Conservation (phyloP, 2,329 filamentous ascomycete genomes). For the Dactylonectria estremocensis region DNA sequence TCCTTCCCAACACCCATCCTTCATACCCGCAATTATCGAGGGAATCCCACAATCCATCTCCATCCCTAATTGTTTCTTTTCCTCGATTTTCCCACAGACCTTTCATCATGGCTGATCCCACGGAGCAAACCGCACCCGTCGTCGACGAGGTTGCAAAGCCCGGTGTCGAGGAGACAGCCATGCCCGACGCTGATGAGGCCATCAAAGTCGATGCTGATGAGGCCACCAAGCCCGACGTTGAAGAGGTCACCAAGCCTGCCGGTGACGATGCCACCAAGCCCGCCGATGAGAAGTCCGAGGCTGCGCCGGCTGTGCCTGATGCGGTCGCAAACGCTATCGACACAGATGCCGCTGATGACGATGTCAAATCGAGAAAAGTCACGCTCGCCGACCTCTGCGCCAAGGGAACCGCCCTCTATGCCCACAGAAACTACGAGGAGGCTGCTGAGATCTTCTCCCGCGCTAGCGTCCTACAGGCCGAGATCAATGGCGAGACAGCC, state of each 20-base stretch:
- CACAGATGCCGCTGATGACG: slow-evolving; percentile 53
- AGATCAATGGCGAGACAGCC: slow-evolving; percentile 92
- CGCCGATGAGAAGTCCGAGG: slow-evolving; percentile 5
- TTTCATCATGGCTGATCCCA: slow-evolving; percentile 49
- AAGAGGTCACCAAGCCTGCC: too few relatives aligned
- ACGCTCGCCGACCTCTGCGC: slow-evolving; percentile 84
- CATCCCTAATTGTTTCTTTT: slow-evolving; percentile 15
- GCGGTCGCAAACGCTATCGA: slow-evolving; percentile 37
- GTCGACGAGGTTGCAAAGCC: slow-evolving; percentile 37
- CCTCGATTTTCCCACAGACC: neutral
- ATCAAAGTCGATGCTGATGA: slow-evolving; percentile 24
- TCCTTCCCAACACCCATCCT: slow-evolving; percentile 8
- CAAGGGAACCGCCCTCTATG: slow-evolving; percentile 87
- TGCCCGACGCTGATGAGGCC: slow-evolving; percentile 28
- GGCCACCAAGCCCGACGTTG: too few relatives aligned
- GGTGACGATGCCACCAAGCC: too few relatives aligned
- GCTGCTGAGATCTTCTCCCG: slow-evolving; percentile 91
- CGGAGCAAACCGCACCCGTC: slow-evolving; percentile 47
- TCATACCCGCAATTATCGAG: neutral
- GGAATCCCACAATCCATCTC: neutral
- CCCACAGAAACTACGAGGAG: slow-evolving; percentile 88
- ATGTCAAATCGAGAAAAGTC: slow-evolving; percentile 69
- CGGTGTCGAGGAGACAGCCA: slow-evolving; percentile 35
- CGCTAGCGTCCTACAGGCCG: slow-evolving; percentile 90
- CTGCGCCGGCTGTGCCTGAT: slow-evolving; percentile 29